These are phyloP conservation scores for Phytophthora citricola DNA, from an alignment of 352 stramenopile species.

Conservation along the genomic window DNA sequence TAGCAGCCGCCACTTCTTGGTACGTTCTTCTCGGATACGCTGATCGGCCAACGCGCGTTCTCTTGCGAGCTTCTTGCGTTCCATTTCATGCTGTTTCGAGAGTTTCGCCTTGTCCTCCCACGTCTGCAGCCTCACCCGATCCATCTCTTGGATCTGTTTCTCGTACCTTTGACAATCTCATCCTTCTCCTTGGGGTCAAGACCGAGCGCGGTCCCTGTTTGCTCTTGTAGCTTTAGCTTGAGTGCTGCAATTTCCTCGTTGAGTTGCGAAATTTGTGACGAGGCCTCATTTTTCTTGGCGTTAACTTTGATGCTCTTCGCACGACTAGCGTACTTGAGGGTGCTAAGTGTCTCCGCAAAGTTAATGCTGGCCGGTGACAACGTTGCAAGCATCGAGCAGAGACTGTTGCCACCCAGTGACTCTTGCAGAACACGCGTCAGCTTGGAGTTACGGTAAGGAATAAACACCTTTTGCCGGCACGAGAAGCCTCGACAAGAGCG, in stretches of 20 bases:
- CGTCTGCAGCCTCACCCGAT: constrained; percentile 82
- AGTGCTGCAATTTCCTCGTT: constrained; percentile 90
- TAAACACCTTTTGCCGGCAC: constrained; percentile 90
- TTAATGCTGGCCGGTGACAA: constrained; percentile 96
- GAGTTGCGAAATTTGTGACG: constrained; percentile 89
- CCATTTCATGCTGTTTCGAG: constrained; percentile 87
- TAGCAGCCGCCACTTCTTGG: constrained; percentile 84
- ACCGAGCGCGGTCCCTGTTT: constrained; percentile 65
- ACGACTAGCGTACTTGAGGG: constrained; percentile 95
- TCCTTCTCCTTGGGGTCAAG: constrained; percentile 88
- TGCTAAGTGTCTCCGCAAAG: constrained; percentile 95
- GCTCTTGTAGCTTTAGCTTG: constrained; percentile 88
- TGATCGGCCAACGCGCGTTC: constrained; percentile 83
- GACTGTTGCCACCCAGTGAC: constrained; percentile 92
- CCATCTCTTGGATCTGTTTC: constrained; percentile 92
- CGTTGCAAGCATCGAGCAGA: constrained; percentile 96
- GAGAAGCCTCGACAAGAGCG: constrained; percentile 85
- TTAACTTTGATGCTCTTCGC: constrained; percentile 96
- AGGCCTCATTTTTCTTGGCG: constrained; percentile 93
- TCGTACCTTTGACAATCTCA: constrained; percentile 89
- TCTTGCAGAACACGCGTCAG: constrained; percentile 94
- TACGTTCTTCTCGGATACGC: constrained; percentile 82
- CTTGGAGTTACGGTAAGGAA: constrained; percentile 95
- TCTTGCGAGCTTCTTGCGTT: constrained; percentile 81
- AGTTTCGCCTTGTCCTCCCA: constrained; percentile 90